Evolutionary conservation across 176 grass and related monocot genomes (phyloP).

Genomic region (Eleusine coracana): DNA sequence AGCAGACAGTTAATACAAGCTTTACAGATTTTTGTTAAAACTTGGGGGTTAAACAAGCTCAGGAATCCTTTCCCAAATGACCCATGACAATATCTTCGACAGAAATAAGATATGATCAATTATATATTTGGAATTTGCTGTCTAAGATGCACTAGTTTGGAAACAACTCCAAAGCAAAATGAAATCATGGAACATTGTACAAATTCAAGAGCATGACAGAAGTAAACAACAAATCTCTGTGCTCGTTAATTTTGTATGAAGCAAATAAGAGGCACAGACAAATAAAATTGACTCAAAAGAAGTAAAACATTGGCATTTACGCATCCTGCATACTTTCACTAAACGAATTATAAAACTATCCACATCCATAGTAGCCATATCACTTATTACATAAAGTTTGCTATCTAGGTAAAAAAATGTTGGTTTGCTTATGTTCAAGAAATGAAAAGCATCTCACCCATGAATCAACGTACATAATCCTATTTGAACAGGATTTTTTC

Average conservation of each 20-base stretch:
- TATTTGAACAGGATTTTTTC: slow-evolving; percentile 13
- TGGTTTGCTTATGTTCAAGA: background rate
- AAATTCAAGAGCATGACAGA: too few species aligned
- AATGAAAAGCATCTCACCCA: background rate
- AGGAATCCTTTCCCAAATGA: background rate
- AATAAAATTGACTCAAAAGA: background rate
- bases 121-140: background rate
- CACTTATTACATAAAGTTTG: slow-evolving; percentile 32
- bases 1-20: background rate
- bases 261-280: background rate
- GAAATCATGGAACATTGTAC: background rate
- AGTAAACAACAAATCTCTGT: background rate
- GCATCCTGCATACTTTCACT: background rate
- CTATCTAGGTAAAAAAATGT: background rate
- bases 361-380: background rate
- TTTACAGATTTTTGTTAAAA: background rate
- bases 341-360: background rate
- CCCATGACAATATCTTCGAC: background rate
- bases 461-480: slow-evolving; percentile 11
- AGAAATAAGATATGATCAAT: background rate
- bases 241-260: background rate
- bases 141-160: background rate
- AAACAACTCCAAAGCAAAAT: background rate
- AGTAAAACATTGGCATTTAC: background rate
- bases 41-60: background rate